These are phyloP conservation scores for Zasmidium angulare DNA, from an alignment of 2,329 filamentous ascomycete species.

Conservation along the genomic window DNA sequence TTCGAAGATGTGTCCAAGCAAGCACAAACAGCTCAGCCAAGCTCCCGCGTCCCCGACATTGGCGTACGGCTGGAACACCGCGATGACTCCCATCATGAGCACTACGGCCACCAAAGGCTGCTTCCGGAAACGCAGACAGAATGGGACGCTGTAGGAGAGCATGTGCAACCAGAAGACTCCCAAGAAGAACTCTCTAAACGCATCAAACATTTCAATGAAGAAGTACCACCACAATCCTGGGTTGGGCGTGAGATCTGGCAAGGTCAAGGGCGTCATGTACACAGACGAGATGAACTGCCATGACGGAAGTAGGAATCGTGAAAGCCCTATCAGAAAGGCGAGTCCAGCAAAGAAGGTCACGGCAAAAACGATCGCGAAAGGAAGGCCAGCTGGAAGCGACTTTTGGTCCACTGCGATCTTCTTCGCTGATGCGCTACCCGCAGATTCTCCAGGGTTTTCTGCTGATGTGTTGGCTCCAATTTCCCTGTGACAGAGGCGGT, in stretches of 20 bases:
- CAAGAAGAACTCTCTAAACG: conserved; percentile 94
- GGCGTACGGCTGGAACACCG: conserved; percentile 96
- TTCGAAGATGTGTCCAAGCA: conserved; percentile 90
- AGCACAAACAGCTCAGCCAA: conserved; percentile 77
- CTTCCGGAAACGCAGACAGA: conserved; percentile 76
- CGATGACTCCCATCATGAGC: conserved; percentile 83
- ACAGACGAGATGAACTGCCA: conserved; percentile 88
- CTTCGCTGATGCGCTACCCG: neutral
- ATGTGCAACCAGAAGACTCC: conserved; percentile 98
- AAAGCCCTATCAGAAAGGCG: conserved; percentile 67
- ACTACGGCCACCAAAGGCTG: conserved; percentile 86
- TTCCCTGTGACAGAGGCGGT: conserved; percentile 41
- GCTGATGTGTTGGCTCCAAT: conserved; percentile 5
- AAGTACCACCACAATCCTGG: conserved; percentile 99
- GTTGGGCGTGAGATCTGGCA: conserved; percentile 92
- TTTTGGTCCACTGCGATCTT: conserved; percentile 24
- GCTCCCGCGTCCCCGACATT: conserved; percentile 86
- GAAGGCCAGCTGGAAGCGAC: conserved; percentile 18
- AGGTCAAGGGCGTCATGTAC: conserved; percentile 86
- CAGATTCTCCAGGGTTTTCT: neutral
- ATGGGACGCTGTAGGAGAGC: conserved; percentile 80
- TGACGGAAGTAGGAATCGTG: conserved; percentile 71
- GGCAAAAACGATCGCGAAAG: conserved; percentile 52
- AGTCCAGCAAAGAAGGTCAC: conserved; percentile 56
- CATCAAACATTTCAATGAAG: conserved; percentile 99